Evolutionary conservation across 495 filamentous ascomycete genomes (phyloP).

Genomic region (Podospora fimiseda): DNA sequence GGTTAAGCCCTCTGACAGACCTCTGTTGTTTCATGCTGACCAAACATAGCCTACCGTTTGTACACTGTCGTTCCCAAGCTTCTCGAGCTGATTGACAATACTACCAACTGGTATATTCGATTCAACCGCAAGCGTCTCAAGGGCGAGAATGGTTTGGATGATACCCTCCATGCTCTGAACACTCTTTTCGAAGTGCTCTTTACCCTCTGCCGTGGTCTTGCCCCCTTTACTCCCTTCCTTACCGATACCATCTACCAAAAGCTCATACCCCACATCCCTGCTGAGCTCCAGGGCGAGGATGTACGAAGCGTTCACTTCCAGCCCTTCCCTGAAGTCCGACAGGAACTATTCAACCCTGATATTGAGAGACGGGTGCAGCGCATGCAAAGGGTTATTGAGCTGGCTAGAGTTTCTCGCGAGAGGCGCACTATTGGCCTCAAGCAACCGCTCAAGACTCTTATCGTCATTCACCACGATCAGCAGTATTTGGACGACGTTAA

Average conservation of each 20-base stretch:
- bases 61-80: conserved; percentile 93
- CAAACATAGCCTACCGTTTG: conserved; percentile 57
- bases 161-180: conserved; percentile 86
- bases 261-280: conserved; percentile 55
- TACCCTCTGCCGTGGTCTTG: conserved; percentile 77
- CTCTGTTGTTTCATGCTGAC: conserved; percentile 10
- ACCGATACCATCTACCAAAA: conserved; percentile 89
- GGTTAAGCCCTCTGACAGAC: neutral
- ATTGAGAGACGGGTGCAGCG: conserved; percentile 80
- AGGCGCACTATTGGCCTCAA: conserved; percentile 78
- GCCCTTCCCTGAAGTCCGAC: conserved; percentile 76
- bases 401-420: conserved; percentile 79
- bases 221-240: conserved; percentile 93
- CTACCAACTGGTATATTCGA: conserved; percentile 99
- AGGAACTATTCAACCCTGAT: conserved; percentile 79
- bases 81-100: conserved; percentile 84
- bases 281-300: conserved; percentile 64
- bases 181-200: conserved; percentile 96
- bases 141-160: conserved; percentile 75
- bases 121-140: conserved; percentile 96
- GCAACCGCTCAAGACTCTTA: conserved; percentile 80
- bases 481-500: conserved; percentile 83
- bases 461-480: conserved; percentile 81
- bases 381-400: conserved; percentile 94
- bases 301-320: conserved; percentile 87